Percentiles rank a stretch among this genome's conserved stretches.
phyloP scores from a whole-genome alignment of 805 yeast genomes.

The Metschnikowia borealis region DNA sequence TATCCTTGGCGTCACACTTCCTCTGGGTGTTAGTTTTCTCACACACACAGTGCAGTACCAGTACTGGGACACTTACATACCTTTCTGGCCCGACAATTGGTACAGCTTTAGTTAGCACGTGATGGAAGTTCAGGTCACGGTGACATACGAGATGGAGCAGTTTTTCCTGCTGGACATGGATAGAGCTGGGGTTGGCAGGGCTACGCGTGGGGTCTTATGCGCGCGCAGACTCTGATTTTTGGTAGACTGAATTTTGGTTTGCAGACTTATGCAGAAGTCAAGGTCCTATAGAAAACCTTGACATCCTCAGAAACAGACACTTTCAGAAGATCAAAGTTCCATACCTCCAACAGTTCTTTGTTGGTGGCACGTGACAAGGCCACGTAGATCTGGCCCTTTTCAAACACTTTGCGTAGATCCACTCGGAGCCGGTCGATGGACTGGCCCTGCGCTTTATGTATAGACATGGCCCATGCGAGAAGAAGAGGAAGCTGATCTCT shows the following conservation, averaged over 20 bases:
- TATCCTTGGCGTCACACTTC: slow-evolving; percentile 13
- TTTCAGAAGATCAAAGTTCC: slow-evolving; percentile 60
- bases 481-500: slow-evolving; percentile 72
- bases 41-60: slow-evolving; percentile 3
- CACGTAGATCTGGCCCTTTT: slow-evolving; percentile 93
- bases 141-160: slow-evolving; percentile 15
- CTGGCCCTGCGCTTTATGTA: slow-evolving; percentile 95
- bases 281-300: slow-evolving; percentile 56
- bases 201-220: background rate
- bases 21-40: slow-evolving; percentile 5
- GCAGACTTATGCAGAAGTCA: slow-evolving; percentile 18
- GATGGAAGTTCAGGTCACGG: background rate
- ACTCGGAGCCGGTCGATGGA: slow-evolving; percentile 74
- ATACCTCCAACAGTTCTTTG: slow-evolving; percentile 76
- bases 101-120: slow-evolving; percentile 10
- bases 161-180: slow-evolving; percentile 6
- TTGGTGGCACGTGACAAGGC: slow-evolving; percentile 88
- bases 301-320: slow-evolving; percentile 74
- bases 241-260: too few relatives aligned
- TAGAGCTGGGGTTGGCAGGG: background rate
- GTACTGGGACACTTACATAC: slow-evolving; percentile 4
- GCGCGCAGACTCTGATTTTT: background rate
- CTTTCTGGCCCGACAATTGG: slow-evolving; percentile 15
- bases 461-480: slow-evolving; percentile 94
- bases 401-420: slow-evolving; percentile 73